Evolutionary conservation across 2,329 filamentous ascomycete genomes (phyloP).

Genomic region (Hirsutella minnesotensis): DNA sequence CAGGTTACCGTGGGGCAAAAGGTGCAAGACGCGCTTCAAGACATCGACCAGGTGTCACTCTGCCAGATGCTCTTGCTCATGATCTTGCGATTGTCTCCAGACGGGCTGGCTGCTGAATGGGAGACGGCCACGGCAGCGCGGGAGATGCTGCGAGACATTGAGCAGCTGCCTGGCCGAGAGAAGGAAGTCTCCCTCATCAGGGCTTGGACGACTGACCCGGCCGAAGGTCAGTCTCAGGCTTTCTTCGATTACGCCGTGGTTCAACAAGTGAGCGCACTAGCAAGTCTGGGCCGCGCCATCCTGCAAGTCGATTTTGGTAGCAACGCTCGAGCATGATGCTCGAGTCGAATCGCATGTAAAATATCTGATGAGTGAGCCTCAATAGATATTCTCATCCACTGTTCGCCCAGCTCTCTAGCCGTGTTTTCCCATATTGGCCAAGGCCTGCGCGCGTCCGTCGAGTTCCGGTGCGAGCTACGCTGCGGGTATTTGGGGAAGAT

Average conservation of each 20-base stretch:
- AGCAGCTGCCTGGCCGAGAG: constrained; percentile 31
- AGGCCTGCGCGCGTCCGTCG: constrained; percentile 2
- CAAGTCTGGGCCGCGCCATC: constrained; percentile 31
- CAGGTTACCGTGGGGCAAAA: constrained; percentile 11
- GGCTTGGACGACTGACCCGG: constrained; percentile 30
- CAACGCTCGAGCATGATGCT: not conserved
- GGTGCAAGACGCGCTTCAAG: constrained; percentile 20
- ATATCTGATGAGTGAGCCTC: no score
- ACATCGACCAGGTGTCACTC: constrained; percentile 39
- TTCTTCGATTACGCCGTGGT: constrained; percentile 41
- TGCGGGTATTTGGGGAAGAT: constrained; percentile 7
- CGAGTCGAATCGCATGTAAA: no score
- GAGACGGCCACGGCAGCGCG: constrained; percentile 29
- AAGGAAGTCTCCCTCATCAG: constrained; percentile 30
- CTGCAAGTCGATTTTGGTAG: constrained; percentile 13
- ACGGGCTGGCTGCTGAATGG: constrained; percentile 33
- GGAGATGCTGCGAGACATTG: constrained; percentile 37
- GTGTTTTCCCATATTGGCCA: not conserved
- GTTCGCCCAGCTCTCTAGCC: constrained; percentile 4
- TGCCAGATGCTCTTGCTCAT: constrained; percentile 41
- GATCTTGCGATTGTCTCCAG: constrained; percentile 27
- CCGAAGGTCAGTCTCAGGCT: constrained; percentile 22
- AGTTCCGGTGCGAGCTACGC: not conserved
- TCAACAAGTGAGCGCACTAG: constrained; percentile 33
- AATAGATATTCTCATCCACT: not conserved